phyloP scores from a whole-genome alignment of 2,329 filamentous ascomycete genomes.

The Talaromyces sp. region DNA sequence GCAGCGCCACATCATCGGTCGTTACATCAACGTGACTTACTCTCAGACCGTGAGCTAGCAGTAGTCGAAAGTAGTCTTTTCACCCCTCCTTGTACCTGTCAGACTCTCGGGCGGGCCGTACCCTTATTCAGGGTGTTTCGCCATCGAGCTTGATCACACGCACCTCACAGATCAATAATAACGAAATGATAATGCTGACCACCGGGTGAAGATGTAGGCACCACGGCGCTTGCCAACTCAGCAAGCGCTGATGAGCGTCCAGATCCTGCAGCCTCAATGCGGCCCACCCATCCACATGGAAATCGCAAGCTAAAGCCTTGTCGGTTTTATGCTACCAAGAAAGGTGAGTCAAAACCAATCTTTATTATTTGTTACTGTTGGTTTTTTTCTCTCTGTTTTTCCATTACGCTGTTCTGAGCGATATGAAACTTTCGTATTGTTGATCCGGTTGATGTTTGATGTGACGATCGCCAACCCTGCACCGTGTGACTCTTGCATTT shows the following conservation, averaged over 20 bases:
- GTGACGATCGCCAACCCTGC: background rate
- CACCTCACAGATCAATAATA: background rate
- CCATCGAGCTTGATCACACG: slow-evolving; percentile 17
- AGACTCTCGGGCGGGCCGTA: slow-evolving; percentile 10
- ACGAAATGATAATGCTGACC: background rate
- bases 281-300: slow-evolving; percentile 14
- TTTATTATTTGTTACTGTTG: slow-evolving; percentile 13
- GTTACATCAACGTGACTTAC: slow-evolving; percentile 6
- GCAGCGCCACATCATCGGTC: slow-evolving; percentile 4
- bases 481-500: slow-evolving; percentile 1
- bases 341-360: slow-evolving; percentile 27
- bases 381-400: slow-evolving; percentile 11
- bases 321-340: slow-evolving; percentile 35
- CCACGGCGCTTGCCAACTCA: slow-evolving; percentile 18
- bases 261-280: slow-evolving; percentile 13
- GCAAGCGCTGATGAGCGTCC: slow-evolving; percentile 20
- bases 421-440: slow-evolving; percentile 6
- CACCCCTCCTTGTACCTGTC: background rate
- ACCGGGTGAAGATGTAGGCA: slow-evolving; percentile 7
- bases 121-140: slow-evolving; percentile 4
- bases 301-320: slow-evolving; percentile 21
- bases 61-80: background rate
- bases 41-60: background rate
- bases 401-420: slow-evolving; percentile 10
- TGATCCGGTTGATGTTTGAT: background rate